Evolutionary conservation across 768 basidiomycete species (phyloP), one percentile per base, ranked within the genome.

Genomic region (Trametes cinnabarina): DNA sequence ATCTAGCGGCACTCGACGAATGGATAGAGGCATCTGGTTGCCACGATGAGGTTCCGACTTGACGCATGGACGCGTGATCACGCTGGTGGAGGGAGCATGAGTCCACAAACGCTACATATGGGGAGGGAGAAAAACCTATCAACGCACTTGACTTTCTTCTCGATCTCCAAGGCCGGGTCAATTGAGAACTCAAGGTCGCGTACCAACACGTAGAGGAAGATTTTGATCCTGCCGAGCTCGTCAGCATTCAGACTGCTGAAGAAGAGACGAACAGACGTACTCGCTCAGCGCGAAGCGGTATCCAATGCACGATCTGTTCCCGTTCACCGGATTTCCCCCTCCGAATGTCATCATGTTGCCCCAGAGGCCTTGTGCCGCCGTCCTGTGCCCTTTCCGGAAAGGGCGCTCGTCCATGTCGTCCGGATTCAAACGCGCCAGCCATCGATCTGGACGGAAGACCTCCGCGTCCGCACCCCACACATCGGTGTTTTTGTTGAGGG

Each of bases 391-490:
- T n/a, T 55, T 11, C 17, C 19, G 32, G 26, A 34, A 44, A 9
- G 20, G 20, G 12, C 22, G 41, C 4, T 22, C 20, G 10, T 34
- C 50, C 10, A 30, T 47, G 6, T 46, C 51, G 15, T 7, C 47
- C 22, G 30, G 34, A 12, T 17, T 46, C 12, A 19, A 44, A 4
- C 14, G 54, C 26, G 25, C 58, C 30, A 61, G 42, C 63, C 60
- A 66, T 47, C 64, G 43, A 57, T 68, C 77, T 50, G 72, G 81
- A 73, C 80, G 75, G 74, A 90, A 90, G 60, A 71, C 73, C 40
- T 74, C 66, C n/a, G 86, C 85, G 66, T 91, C 86, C 25, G 74
- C 74, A 14, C 89, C 88, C 83, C 87, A 92, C 19, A 86, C 71
- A 30, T 71, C 72, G 50, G 55, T 55, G 60, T 74, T 76, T 64